A percentile compares a stretch with the other conserved stretches of the same genome.
These are phyloP conservation scores for Artemisia argyi DNA, from an alignment of 129 eudicot genomes.

Conservation along the genomic window DNA sequence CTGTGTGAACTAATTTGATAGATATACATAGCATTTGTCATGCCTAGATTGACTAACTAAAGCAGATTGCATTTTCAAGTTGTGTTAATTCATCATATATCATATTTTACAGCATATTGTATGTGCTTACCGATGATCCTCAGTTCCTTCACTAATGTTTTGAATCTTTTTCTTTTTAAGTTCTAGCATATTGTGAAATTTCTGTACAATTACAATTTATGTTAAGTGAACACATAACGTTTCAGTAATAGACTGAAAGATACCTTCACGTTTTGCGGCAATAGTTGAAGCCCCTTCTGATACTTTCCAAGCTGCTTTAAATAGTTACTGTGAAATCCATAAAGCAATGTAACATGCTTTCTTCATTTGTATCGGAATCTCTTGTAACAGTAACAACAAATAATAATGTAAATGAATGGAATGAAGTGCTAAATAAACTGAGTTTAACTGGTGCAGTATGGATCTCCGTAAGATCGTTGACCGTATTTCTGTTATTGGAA, in stretches of 20 bases:
- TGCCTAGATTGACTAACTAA: neutral
- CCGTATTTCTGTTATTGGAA: neutral
- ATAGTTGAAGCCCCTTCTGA: neutral
- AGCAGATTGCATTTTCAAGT: neutral
- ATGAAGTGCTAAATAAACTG: neutral
- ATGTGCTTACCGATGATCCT: neutral
- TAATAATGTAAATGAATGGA: neutral
- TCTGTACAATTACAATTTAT: no score
- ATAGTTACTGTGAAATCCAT: neutral
- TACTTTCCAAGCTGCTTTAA: constrained; percentile 10
- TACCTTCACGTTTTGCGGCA: neutral
- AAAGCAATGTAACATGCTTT: neutral
- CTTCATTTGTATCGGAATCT: neutral
- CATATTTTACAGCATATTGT: neutral
- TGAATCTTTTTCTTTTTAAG: neutral
- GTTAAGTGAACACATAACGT: neutral
- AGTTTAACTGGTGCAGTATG: neutral
- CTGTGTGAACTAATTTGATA: no score
- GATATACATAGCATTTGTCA: no score
- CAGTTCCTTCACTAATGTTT: neutral
- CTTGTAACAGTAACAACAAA: neutral
- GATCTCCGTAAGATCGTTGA: neutral
- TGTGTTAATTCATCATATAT: neutral
- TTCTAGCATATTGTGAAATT: neutral
- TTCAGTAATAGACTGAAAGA: neutral